These are phyloP conservation scores for Plectosphaerella sp. DNA, from an alignment of 2,329 filamentous ascomycete genomes.

Conservation along the genomic window DNA sequence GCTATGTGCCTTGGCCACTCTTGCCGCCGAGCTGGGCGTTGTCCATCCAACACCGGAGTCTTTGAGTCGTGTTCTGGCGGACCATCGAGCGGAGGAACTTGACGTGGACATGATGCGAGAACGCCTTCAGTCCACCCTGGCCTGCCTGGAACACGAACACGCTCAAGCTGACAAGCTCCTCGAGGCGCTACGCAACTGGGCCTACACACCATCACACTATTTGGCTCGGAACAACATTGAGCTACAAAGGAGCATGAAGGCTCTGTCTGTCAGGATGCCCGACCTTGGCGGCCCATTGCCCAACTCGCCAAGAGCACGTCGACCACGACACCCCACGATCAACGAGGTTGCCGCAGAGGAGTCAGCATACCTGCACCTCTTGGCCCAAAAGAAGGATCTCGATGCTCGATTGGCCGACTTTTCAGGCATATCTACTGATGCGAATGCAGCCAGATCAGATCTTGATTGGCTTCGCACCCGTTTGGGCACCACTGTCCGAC, in stretches of 20 bases:
- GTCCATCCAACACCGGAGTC: slow-evolving; percentile 41
- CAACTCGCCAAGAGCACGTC: too few relatives aligned
- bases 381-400: slow-evolving; percentile 53
- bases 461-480: slow-evolving; percentile 64
- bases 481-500: slow-evolving; percentile 54
- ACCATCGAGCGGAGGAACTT: slow-evolving; percentile 49
- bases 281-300: slow-evolving; percentile 51
- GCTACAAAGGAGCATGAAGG: slow-evolving; percentile 65
- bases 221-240: slow-evolving; percentile 70
- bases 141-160: slow-evolving; percentile 49
- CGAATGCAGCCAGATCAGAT: slow-evolving; percentile 63
- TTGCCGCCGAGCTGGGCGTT: slow-evolving; percentile 45
- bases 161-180: slow-evolving; percentile 32
- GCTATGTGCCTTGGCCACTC: slow-evolving; percentile 53
- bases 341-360: slow-evolving; percentile 56
- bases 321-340: slow-evolving; percentile 41
- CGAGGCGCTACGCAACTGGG: slow-evolving; percentile 34
- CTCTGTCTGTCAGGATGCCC: slow-evolving; percentile 59
- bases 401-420: slow-evolving; percentile 62
- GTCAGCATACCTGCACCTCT: slow-evolving; percentile 50
- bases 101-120: slow-evolving; percentile 51
- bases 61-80: slow-evolving; percentile 48
- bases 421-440: slow-evolving; percentile 67
- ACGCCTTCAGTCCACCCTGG: slow-evolving; percentile 52
- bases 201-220: slow-evolving; percentile 50